Base-by-base conservation (phyloP, 768 basidiomycete genomes). In the Pisolithus marmoratus region DNA sequence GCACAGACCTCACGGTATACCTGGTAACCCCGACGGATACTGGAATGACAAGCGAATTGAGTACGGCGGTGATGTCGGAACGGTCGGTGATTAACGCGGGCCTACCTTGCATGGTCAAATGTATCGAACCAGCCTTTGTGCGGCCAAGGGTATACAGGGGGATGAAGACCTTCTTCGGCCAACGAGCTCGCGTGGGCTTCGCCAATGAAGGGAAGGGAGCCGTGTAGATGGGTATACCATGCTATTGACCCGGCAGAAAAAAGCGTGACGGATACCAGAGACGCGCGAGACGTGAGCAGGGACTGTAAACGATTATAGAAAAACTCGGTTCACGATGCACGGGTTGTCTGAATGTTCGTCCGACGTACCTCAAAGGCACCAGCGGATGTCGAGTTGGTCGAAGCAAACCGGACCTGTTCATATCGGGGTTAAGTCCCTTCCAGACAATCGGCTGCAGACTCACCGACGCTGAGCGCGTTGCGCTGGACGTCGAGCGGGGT, bases 1-100 rank as follows among this genome's bases (percentile, higher is more conserved):
- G 96, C 91, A 68, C 96, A 99, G 51, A 99, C 96, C 74, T 99
- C 95, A 58, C 94, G 91, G 79, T 99, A 99, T 51, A 99, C 96
- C 70, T 89, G 84, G 76, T 90, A 94, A 38, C 93, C 94, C 65
- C 95, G 81, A 62, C 94, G 93, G 65, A 97, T 94, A 71, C 94
- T 95, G 58, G 47, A 41, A 34, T 38, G 58, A 17, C 52, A 49
- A 40, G 36, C 34, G 37, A 52, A 48, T 50, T 53, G 46, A 57
- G 54, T 14, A 34, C 12, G 41, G 48, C 38, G 46, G 53, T 19
- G 24, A 36, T 49, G 57, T 50, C 54, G 11, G 51, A 42, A 41
- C 11, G 19, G 37, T 29, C 57, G 54, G 54, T 37, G 49, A 23
- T 41, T 36, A 61, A 58, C 40, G 48, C 48, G 49, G 53, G 74